Evolutionary conservation across 2,329 filamentous ascomycete species (phyloP), one percentile per base, ranked within the genome.

Genomic region (Tetracladium maxilliforme): DNA sequence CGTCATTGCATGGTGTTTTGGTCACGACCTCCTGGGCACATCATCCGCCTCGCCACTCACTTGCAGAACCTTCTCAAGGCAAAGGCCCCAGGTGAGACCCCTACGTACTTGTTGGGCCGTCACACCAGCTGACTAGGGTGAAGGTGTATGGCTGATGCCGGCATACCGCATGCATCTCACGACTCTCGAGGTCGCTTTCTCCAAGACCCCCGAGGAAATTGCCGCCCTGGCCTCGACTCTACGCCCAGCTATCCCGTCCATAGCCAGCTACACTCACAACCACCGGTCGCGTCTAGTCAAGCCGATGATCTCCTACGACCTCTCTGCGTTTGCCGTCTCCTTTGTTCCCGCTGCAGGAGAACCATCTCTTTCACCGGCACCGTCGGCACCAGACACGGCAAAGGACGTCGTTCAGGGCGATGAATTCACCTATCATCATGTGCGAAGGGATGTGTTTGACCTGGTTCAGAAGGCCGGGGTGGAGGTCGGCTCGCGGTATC

Each of bases 121-220:
- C 15, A 24, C 16, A 21, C 13, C 18, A 14, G 23, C 30, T 31
- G 29, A 34, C 22, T 24, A 8, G 11, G 10, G n/a, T 15, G 16
- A 10, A 86, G 81, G 63, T 35, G 53, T 92, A 14, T 95, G 87
- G 87, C 60, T 87, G 21, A 92, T 92, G 78, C 83, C 86, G 1
- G 51, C 61, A 7, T 58, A 76, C 27, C 66, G 67, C 31, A 73
- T 93, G 43, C 87, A 95, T 50, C 70, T 92, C 52, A 95, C 87
- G 0, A 67, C 72, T 1, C 61, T 94, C 3, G 87, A 95, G 47
- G 57, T 93, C 15, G 70, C 77, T n/a, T 83, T 90, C 47, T 84
- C 76, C 14, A 71, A 71, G 25, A 82, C 79, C 0, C 53, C 68
- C 1, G 52, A 60, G 1, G 74, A 87, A 42, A 81, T 92, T 23